phyloP scores from a whole-genome alignment of 148 eudicot genomes.

The Rhododendron williamsianum region DNA sequence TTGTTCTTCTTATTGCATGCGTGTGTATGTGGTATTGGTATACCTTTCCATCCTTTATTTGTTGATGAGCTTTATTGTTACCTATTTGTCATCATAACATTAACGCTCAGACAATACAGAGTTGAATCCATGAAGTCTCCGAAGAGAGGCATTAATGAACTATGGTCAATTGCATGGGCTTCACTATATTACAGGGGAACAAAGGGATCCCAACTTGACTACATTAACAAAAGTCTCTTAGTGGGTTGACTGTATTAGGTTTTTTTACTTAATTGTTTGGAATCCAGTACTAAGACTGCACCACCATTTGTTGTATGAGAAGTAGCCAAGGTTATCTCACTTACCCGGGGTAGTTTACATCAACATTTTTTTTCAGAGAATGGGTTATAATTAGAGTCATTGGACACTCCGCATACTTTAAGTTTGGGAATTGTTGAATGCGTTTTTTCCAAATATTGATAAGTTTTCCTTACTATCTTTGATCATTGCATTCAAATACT shows the following conservation, averaged over 20 bases:
- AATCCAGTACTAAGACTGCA: background rate
- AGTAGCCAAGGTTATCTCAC: background rate
- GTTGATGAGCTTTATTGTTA: background rate
- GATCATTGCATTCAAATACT: background rate
- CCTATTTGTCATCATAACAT: background rate
- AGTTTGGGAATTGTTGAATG: background rate
- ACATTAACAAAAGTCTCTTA: background rate
- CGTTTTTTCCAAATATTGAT: background rate
- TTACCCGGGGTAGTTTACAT: background rate
- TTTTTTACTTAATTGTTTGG: background rate
- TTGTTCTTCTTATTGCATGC: background rate
- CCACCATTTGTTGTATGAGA: background rate
- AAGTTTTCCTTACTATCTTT: background rate
- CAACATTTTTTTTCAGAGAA: background rate
- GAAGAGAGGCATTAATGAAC: background rate
- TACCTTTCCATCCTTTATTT: background rate
- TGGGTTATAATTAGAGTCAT: background rate
- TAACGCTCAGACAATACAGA: background rate
- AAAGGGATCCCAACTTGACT: constrained; percentile 8
- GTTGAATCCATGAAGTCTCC: background rate
- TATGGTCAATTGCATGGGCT: background rate
- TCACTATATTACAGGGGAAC: background rate
- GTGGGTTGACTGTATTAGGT: background rate
- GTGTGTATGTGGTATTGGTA: background rate
- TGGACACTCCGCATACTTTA: background rate